Percentiles rank a stretch among this genome's conserved stretches.
Conservation (phyloP, 2,329 filamentous ascomycete species). For the Fusarium napiforme region DNA sequence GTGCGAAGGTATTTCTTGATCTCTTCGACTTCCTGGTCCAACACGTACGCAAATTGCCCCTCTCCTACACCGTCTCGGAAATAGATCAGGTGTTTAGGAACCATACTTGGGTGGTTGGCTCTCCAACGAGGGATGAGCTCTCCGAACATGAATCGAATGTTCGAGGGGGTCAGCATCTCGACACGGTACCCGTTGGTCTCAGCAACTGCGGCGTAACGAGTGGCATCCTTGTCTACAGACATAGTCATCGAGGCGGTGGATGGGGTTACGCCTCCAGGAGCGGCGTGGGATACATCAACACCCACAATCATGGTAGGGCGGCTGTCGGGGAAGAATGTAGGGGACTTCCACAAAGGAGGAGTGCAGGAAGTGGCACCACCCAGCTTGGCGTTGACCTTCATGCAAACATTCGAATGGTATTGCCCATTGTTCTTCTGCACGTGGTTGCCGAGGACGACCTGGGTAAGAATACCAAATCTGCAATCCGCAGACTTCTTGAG, state of each 20-base stretch:
- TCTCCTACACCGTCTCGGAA: constrained; percentile 94
- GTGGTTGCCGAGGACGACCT: constrained; percentile 79
- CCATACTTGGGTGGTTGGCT: constrained; percentile 54
- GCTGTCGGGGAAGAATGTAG: constrained; percentile 51
- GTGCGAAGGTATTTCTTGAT: constrained; percentile 71
- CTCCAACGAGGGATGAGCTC: constrained; percentile 75
- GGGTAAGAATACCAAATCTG: constrained; percentile 83
- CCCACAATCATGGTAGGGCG: constrained; percentile 85
- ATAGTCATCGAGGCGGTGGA: constrained; percentile 92
- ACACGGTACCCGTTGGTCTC: constrained; percentile 85
- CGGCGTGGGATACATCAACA: constrained; percentile 87
- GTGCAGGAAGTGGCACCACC: constrained; percentile 78
- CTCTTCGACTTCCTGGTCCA: constrained; percentile 79
- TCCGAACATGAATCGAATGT: constrained; percentile 73
- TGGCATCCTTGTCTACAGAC: constrained; percentile 76
- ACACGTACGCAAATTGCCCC: constrained; percentile 82
- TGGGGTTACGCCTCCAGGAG: constrained; percentile 71
- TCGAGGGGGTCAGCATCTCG: constrained; percentile 79
- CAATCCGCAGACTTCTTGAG: constrained; percentile 93
- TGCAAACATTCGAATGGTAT: constrained; percentile 91
- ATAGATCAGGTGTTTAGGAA: constrained; percentile 83
- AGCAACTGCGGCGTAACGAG: constrained; percentile 81
- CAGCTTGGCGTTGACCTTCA: constrained; percentile 98
- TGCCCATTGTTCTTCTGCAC: constrained; percentile 78
- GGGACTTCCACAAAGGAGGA: constrained; percentile 48